These are phyloP conservation scores for Arxiozyma telluris DNA, from an alignment of 1,139 yeast genomes.

Conservation along the genomic window DNA sequence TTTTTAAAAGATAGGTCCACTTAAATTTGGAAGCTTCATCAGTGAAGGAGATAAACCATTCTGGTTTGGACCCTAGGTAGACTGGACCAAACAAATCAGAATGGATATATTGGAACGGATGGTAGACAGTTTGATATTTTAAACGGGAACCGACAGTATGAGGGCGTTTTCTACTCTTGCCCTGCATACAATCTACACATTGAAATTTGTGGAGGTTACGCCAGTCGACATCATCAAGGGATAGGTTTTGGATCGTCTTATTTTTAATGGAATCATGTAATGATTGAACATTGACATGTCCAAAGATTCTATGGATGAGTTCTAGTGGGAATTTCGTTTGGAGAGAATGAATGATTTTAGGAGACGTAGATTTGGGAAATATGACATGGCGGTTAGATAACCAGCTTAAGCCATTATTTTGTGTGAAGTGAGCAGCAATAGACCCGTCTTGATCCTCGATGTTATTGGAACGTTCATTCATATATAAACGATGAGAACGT, in stretches of 20 bases:
- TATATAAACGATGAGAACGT: no score
- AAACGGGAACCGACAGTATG: constrained; percentile 4
- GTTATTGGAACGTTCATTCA: no score
- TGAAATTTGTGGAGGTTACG: neutral
- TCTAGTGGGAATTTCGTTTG: neutral
- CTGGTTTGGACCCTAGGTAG: neutral
- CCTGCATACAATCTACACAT: no score
- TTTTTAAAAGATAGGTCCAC: constrained; percentile 5
- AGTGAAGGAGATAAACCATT: no score
- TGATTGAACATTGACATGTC: neutral
- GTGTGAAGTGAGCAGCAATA: no score
- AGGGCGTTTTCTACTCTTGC: constrained; percentile 3
- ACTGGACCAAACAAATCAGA: constrained; percentile 9
- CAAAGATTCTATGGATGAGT: constrained; percentile 1
- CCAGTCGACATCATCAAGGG: constrained; percentile 1
- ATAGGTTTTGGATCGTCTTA: neutral
- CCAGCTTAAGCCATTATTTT: no score
- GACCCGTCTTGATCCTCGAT: no score
- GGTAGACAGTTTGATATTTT: constrained; percentile 3
- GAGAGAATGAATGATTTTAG: neutral
- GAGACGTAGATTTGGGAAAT: neutral
- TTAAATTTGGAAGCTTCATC: constrained; percentile 4
- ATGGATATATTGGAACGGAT: constrained; percentile 7
- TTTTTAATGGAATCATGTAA: neutral
- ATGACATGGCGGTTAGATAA: neutral